Evolutionary conservation across 2,329 filamentous ascomycete species (phyloP), one percentile per base, ranked within the genome.

Genomic region (Fusarium ambrosium): DNA sequence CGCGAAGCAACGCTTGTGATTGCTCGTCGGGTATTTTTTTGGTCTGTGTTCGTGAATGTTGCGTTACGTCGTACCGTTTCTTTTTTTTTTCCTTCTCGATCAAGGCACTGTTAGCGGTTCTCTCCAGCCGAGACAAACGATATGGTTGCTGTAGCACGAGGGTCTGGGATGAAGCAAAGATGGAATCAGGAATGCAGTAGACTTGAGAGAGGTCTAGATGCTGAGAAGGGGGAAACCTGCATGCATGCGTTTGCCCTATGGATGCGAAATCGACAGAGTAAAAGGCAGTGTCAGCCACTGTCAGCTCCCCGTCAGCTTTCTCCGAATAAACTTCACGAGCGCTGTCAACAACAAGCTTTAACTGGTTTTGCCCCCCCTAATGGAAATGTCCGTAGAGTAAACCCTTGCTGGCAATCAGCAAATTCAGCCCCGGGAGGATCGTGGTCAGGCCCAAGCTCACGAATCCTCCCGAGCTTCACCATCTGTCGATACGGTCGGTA

Each of bases 331-430:
- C 32, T 22, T 20, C 11, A 34, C 29, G 13, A 37, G 24, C 39
- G 32, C 39, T 48, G 39, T 16, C 37, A 32, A 36, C 20, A 36
- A 34, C 62, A 70, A 56, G 20, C 56, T 63, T 60, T 20, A 64
- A 64, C 68, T 72, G 60, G 71, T 59, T n/a, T 41, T 4, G 18
- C 13, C 63, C 34, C 9, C 55, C 24, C 51, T 65, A 74, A 69
- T 62, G 71, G 71, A 65, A 74, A 74, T 43, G 71, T 74, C 69
- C 71, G 58, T 64, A 51, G 14, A 51, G 16, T 24, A 64, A 29
- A 51, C 55, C 53, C 22, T 22, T 53, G 48, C 16, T 29, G 48
- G 36, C 36, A 41, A 67, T 60, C 43, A 64, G 67, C 65, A 32
- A 48, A 34, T 48, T 48, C 59, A 62, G 59, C 39, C 34, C 16